These are phyloP conservation scores for Apiotrichum gracile DNA, from an alignment of 1,284 basidiomycete species.

Conservation along the genomic window DNA sequence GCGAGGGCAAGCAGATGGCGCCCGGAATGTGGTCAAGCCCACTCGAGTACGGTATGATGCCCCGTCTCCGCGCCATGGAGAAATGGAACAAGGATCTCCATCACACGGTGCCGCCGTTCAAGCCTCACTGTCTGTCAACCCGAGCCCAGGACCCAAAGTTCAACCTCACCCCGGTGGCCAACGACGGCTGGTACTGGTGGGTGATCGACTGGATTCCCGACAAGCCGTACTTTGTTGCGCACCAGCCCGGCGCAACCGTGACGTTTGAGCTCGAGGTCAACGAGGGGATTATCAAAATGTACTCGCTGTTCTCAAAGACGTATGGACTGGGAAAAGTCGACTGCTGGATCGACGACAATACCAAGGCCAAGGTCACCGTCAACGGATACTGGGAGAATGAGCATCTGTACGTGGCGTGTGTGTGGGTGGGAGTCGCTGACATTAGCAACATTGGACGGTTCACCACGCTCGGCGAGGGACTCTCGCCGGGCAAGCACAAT, in stretches of 20 bases:
- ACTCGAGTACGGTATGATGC: slow-evolving; percentile 33
- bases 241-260: slow-evolving; percentile 31
- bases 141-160: slow-evolving; percentile 26
- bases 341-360: slow-evolving; percentile 40
- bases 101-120: slow-evolving; percentile 24
- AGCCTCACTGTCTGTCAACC: slow-evolving; percentile 36
- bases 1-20: neutral
- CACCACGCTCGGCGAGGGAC: slow-evolving; percentile 3
- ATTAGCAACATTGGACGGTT: slow-evolving; percentile 19
- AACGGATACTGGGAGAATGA: slow-evolving; percentile 36
- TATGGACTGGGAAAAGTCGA: slow-evolving; percentile 41
- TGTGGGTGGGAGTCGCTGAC: neutral
- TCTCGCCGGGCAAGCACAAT: slow-evolving; percentile 6
- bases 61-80: slow-evolving; percentile 35
- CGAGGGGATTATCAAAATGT: slow-evolving; percentile 43
- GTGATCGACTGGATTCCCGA: slow-evolving; percentile 37
- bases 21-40: slow-evolving; percentile 36
- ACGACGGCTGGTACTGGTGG: slow-evolving; percentile 42
- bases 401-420: slow-evolving; percentile 11
- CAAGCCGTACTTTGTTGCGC: slow-evolving; percentile 42
- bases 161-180: slow-evolving; percentile 34
- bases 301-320: slow-evolving; percentile 34
- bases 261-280: slow-evolving; percentile 36
- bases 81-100: slow-evolving; percentile 35
- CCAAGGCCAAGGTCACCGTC: slow-evolving; percentile 18